A percentile compares a stretch with the other conserved stretches of the same genome.
Conservation (phyloP, 2,329 filamentous ascomycete species). For the Cyphellophora europaea region DNA sequence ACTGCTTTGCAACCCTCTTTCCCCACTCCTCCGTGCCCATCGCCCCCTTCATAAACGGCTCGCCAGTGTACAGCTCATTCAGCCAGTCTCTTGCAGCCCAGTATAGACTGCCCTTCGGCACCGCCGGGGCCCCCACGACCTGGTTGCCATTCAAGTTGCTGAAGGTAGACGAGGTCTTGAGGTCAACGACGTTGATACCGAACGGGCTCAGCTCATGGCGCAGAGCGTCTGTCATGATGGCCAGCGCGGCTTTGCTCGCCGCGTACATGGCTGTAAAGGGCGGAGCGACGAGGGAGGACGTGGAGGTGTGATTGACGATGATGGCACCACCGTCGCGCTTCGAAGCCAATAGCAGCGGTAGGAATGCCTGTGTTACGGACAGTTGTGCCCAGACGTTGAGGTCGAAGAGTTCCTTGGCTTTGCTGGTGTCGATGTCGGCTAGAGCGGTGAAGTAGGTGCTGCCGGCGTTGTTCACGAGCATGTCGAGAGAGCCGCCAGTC, state of each 20-base stretch:
- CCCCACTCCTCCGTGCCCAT: slow-evolving; percentile 47
- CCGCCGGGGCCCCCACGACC: background rate
- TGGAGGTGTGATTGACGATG: slow-evolving; percentile 20
- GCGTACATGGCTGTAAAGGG: slow-evolving; percentile 25
- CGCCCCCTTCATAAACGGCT: slow-evolving; percentile 23
- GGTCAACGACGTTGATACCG: slow-evolving; percentile 19
- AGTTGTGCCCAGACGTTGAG: slow-evolving; percentile 33
- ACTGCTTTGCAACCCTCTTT: slow-evolving; percentile 42
- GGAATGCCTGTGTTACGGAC: slow-evolving; percentile 23
- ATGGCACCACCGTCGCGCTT: slow-evolving; percentile 14
- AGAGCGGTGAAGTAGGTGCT: slow-evolving; percentile 20
- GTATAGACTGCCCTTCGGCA: slow-evolving; percentile 42
- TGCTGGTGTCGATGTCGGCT: slow-evolving; percentile 19
- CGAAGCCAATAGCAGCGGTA: slow-evolving; percentile 8
- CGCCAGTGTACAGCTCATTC: slow-evolving; percentile 2
- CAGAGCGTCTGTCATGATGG: slow-evolving; percentile 45
- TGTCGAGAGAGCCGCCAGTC: slow-evolving; percentile 18
- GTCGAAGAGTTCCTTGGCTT: slow-evolving; percentile 28
- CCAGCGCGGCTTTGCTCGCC: slow-evolving; percentile 45
- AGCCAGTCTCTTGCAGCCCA: slow-evolving; percentile 34
- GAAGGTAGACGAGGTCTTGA: slow-evolving; percentile 16
- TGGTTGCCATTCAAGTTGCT: slow-evolving; percentile 27
- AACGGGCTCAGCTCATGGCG: slow-evolving; percentile 23
- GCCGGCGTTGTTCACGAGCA: slow-evolving; percentile 39
- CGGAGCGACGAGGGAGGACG: slow-evolving; percentile 15